Base-by-base conservation (phyloP, 495 filamentous ascomycete genomes). In the Rhizodiscina lignyota region DNA sequence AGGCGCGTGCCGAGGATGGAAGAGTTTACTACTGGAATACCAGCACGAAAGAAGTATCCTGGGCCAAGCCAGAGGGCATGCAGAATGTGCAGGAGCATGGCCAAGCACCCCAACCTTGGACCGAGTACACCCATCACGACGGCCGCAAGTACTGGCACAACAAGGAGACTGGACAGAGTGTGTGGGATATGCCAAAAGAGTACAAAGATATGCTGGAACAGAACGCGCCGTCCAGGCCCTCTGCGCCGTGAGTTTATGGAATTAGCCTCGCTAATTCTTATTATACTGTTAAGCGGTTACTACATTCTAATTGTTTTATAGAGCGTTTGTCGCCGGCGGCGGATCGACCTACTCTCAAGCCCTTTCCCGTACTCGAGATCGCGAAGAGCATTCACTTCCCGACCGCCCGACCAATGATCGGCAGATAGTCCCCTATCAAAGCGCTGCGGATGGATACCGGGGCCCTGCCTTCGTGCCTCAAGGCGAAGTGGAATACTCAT, bases 121-220 rank as follows among this genome's bases (percentile, higher is more conserved):
- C 85, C 46, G 85, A 93, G 55, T 84, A 94, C 46, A 83, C 79
- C 8, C 71, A 80, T 26, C 76, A 82, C 38, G 81, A 74, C 36
- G 91, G 86, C 18, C 70, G 77, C 44, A 83, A 87, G 50, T 97
- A 97, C 52, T 97, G 86, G 84, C 74, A 81, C 53, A 83, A 96
- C 53, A 79, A 74, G 2, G 79, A 93, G 51, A 87, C 74, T 24
- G 87, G 89, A 61, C 68, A 83, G 59, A 96, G 82, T 55, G 80
- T 80, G 33, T 97, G 89, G 89, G 78, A 85, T 38, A 91, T 94
- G 68, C 87, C 87, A 35, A 79, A 83, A 30, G 74, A 66, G 35
- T 86, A 84, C 61, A 83, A 79, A 47, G 55, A 70, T 53, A 66
- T 82, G 48, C 57, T 76, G 53, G 61, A 78, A 24, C 10, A 10